Evolutionary conservation across 1,284 basidiomycete genomes (phyloP), one percentile per base, ranked within the genome.

Genomic region (Trichosporon inkin): DNA sequence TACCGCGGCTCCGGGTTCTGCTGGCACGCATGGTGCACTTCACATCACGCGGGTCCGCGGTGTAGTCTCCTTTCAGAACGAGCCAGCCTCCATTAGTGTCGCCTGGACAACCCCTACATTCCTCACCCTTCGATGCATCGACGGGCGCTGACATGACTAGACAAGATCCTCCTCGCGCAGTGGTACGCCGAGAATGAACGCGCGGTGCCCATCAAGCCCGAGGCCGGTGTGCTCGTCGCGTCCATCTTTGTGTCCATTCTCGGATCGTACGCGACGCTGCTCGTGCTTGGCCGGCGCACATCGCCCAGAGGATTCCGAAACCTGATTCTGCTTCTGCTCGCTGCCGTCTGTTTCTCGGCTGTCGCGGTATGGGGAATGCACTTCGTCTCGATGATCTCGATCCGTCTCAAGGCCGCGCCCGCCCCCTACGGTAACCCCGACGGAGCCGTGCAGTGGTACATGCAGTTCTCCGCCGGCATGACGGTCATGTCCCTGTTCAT

Each of bases 341-440:
- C 86, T 11, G 92, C 90, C 34, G 82, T 85, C 53, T 89, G 91
- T 59, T 94, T 93, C 83, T 90, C 90, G 51, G 90, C 90, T 19
- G 90, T 92, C 67, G 90, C 87, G 67, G 89, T 79, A 13, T 81
- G 76, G 78, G 74, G 72, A 24, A 79, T 79, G 80, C 81, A 82
- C 72, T 81, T 81, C 61, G 80, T 82, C 68, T 78, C 78, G 58
- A 78, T 79, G 76, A 73, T 74, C 63, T 75, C 78, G 71, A 73
- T 81, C 57, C 68, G 74, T 34, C 74, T 81, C 16, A 61, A 69
- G 38, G 35, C 62, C 38, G 28, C 32, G 3, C 47, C 49, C 24
- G 55, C n/a, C 10, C 22, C 20, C n/a, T 10, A 47, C 10, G 44
- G 41, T 2, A 32, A 32, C 28, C 28, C 28, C 5, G 8, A 32